Evolutionary conservation across 345 rosid species (phyloP).

Genomic region (Dipteronia sinensis): DNA sequence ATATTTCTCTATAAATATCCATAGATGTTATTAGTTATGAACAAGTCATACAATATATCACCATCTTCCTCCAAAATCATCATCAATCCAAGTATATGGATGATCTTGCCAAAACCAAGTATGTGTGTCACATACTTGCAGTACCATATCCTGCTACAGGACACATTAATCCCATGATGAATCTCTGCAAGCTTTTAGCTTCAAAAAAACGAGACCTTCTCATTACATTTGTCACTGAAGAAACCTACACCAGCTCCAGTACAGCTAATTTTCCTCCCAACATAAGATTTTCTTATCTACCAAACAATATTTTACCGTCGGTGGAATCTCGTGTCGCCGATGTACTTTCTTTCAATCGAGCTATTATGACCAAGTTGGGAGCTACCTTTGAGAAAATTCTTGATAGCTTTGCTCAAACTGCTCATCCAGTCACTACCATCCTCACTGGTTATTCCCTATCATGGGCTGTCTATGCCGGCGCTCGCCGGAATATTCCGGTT

Average conservation of each 20-base stretch:
- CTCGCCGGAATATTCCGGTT: constrained; percentile 36
- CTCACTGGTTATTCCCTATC: constrained; percentile 26
- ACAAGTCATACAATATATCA: too few relatives aligned
- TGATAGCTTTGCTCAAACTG: background rate
- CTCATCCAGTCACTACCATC: constrained; percentile 25
- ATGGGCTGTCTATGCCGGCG: constrained; percentile 26
- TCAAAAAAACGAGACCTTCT: background rate
- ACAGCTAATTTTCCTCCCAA: background rate
- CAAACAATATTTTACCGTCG: constrained; percentile 12
- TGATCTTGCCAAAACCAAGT: too few relatives aligned
- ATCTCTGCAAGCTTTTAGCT: constrained; percentile 13
- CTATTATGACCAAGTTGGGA: constrained; percentile 10
- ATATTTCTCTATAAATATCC: too few relatives aligned
- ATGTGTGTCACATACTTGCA: constrained; percentile 14
- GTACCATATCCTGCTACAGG: constrained; percentile 15
- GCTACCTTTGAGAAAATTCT: constrained; percentile 13
- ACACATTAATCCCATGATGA: constrained; percentile 25
- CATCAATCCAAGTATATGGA: too few relatives aligned
- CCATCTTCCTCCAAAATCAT: too few relatives aligned
- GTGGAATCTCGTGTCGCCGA: background rate
- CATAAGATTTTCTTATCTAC: background rate
- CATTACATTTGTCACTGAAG: constrained; percentile 16
- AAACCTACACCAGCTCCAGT: background rate
- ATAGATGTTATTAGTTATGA: too few relatives aligned
- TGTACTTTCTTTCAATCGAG: background rate